A percentile compares a stretch with the other conserved stretches of the same genome.
Evolutionary conservation across 2,329 filamentous ascomycete genomes (phyloP).

Genomic region (Neopestalotiopsis clavispora): DNA sequence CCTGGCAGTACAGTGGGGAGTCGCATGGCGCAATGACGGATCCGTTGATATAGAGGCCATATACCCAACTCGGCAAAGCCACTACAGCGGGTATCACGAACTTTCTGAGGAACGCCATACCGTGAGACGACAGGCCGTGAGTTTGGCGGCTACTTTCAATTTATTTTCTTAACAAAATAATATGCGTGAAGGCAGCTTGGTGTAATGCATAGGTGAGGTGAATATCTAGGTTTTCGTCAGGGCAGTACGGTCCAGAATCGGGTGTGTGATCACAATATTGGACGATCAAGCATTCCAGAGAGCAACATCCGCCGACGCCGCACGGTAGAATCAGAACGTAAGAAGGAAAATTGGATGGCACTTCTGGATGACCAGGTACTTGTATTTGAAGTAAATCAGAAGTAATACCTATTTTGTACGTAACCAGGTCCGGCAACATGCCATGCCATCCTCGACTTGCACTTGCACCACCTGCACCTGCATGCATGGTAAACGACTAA

Average conservation of each 20-base stretch:
- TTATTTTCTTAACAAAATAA: background rate
- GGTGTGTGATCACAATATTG: background rate
- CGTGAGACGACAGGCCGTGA: background rate
- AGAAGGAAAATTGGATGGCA: background rate
- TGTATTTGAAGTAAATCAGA: background rate
- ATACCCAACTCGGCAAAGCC: slow-evolving; percentile 25
- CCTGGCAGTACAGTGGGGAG: slow-evolving; percentile 70
- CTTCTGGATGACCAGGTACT: background rate
- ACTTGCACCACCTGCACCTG: background rate
- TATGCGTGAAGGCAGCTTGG: background rate
- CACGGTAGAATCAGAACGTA: too few species aligned
- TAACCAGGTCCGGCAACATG: background rate
- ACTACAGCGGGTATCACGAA: background rate
- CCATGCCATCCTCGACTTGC: too few species aligned
- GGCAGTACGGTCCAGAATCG: background rate
- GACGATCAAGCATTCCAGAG: background rate
- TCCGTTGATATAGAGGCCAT: slow-evolving; percentile 63
- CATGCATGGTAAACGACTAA: background rate
- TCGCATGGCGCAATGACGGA: slow-evolving; percentile 68
- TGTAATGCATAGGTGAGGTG: background rate
- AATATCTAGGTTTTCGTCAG: background rate
- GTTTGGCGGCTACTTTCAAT: background rate
- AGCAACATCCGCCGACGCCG: background rate
- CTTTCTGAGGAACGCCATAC: background rate
- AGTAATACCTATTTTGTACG: background rate